A percentile compares a stretch with the other conserved stretches of the same genome.
phyloP scores from a whole-genome alignment of 1,284 basidiomycete species.

The Flammula alnicola region DNA sequence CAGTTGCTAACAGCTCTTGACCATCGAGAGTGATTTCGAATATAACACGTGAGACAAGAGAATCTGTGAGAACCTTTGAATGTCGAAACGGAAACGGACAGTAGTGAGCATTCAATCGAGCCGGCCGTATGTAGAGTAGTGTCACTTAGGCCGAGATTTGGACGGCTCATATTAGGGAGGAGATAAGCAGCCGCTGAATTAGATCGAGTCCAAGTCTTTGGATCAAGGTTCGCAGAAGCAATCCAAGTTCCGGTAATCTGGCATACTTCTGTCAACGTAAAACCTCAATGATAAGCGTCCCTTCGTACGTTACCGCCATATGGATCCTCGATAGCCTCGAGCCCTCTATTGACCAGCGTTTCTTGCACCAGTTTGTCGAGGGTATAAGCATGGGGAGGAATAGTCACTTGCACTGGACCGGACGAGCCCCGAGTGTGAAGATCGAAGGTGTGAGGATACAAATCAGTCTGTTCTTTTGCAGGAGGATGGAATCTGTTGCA shows the following conservation, averaged over 20 bases:
- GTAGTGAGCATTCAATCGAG: too few relatives aligned
- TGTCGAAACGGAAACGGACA: too few relatives aligned
- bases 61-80: too few relatives aligned
- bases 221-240: constrained; percentile 33
- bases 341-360: constrained; percentile 28
- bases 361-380: constrained; percentile 28
- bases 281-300: too few relatives aligned
- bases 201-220: constrained; percentile 39
- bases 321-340: constrained; percentile 28
- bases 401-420: constrained; percentile 29
- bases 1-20: too few relatives aligned
- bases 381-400: constrained; percentile 29
- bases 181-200: constrained; percentile 57
- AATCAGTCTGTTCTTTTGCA: too few relatives aligned
- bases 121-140: too few relatives aligned
- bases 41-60: too few relatives aligned
- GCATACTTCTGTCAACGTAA: too few relatives aligned
- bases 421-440: constrained; percentile 24
- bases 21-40: too few relatives aligned
- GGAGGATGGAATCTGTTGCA: constrained; percentile 21
- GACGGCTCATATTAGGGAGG: constrained; percentile 44
- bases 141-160: constrained; percentile 27
- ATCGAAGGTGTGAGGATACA: constrained; percentile 28
- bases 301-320: constrained; percentile 31
- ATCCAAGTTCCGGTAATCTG: constrained; percentile 22